Evolutionary conservation across 225 moss, liverwort and hornwort genomes (phyloP), one percentile per base, ranked within the genome.

Genomic region (Marchantia polymorpha): DNA sequence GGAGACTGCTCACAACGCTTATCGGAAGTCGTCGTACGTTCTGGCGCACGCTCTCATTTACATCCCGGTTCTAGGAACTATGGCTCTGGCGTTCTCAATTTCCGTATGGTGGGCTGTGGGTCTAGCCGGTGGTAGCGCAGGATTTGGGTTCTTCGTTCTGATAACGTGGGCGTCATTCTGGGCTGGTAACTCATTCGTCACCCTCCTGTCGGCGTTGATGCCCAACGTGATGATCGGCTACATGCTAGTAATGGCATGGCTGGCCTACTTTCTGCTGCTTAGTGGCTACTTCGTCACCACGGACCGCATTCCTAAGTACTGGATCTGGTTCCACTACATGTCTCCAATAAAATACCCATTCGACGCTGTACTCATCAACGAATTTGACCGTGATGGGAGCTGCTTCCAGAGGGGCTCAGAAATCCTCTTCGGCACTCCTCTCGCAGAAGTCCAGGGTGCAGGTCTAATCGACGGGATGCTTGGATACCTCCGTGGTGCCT

Each of bases 81-180:
- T 96, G n/a, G 89, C 96, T 30, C 83, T 96, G 56, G 89, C 94
- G 46, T 96, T 96, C 77, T 84, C 90, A 14, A 80, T 90, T 73
- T 92, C 91, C 2, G 91, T 91, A 13, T 96, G 91, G 87, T 94
- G 94, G 94, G 91, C 91, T 16, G 96, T 96, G 16, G 96, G 94
- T 52, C 85, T 96, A 71, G 90, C 96, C 7, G 96, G 96, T 11
- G 96, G 96, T 56, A 81, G 84, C 81, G 64, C 81, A 76, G 96
- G 94, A 65, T 94, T 96, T 80, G 83, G 84, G 50, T 96, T 96
- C 85, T 94, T 96, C 76, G 92, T 96, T 80, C 80, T 96, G 54
- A 88, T 92, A 46, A 91, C 91, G n/a, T 96, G 94, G 96, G 92
- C 96, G 49, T 91, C 94, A 6, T 96, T 96, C 80, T 94, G 96